Evolutionary conservation across 2,329 filamentous ascomycete genomes (phyloP), one percentile per base, ranked within the genome.

Genomic region (Colletotrichum acutatum): DNA sequence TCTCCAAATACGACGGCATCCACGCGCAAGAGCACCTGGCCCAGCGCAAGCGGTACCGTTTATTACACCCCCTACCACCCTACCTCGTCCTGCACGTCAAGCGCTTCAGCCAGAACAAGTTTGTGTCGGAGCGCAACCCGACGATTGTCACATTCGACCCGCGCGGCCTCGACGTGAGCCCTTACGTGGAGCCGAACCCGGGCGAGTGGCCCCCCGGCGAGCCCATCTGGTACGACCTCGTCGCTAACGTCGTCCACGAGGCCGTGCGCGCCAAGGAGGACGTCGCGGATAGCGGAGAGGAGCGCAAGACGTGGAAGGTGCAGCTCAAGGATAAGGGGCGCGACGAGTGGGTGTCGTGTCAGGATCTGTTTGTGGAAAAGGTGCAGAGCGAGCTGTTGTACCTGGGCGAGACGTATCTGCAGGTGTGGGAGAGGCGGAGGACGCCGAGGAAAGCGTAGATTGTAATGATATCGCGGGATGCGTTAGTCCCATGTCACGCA

Each of bases 71-170:
- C 0, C 88, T 99, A 0, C 97, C 97, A 0, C 96, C 95, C 0
- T 98, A 93, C 80, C 90, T 99, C 22, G 87, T 97, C 66, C 95
- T 99, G 85, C 96, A 99, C 85, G 92, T 98, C 85, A 98, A 98
- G 86, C 95, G 97, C 77, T 99, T 99, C 88, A 94, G 92, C 77
- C 92, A 93, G 76, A 99, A 99, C 86, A 98, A 98, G 82, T 99
- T 99, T 80, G 94, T 99, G 24, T 90, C 93, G 2, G 96, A 98
- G 84, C 93, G 97, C 63, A 99, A 99, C 82, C 97, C 96, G 1
- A 99, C 97, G 11, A 99, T 99, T 79, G 97, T 99, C 75, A 98
- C 96, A 0, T 99, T 98, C 82, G 94, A 96, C 75, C 93, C 94
- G 5, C 89, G 92, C 74, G 79, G 92, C 54, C 90, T 99, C 9